Evolutionary conservation across 148 eudicot genomes (phyloP).

Genomic region (Chenopodium album): DNA sequence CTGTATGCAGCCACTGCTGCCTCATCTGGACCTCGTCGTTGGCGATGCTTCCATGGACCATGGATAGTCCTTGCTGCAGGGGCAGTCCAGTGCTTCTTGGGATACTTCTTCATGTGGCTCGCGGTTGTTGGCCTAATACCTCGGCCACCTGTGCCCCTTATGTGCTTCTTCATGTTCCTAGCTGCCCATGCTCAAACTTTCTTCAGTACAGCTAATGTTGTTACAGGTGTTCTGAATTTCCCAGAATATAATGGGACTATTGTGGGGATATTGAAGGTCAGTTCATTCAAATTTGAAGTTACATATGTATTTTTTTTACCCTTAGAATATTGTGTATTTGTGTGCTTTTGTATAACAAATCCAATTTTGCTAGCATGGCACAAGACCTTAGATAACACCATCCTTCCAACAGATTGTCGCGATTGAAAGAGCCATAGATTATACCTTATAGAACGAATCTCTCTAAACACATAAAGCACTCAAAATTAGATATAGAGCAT

Average conservation of each 20-base stretch:
- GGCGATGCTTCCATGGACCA: constrained; percentile 33
- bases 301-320: constrained; percentile 39
- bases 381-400: too few species aligned
- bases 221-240: constrained; percentile 74
- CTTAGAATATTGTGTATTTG: constrained; percentile 33
- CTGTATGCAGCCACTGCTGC: constrained; percentile 49
- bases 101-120: constrained; percentile 79
- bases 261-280: constrained; percentile 94
- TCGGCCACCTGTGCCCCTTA: constrained; percentile 50
- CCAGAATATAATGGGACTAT: constrained; percentile 72
- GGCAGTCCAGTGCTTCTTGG: constrained; percentile 69
- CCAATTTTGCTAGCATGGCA: too few species aligned
- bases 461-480: background rate
- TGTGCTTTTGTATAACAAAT: constrained; percentile 35
- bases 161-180: constrained; percentile 73
- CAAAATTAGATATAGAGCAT: background rate
- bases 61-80: constrained; percentile 73
- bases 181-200: constrained; percentile 93
- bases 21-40: constrained; percentile 8
- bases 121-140: constrained; percentile 60
- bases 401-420: background rate
- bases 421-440: background rate
- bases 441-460: background rate
- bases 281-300: constrained; percentile 53
- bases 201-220: constrained; percentile 88